These are phyloP conservation scores for Nidularia pulvinata DNA, from an alignment of 768 basidiomycete genomes.

Conservation along the genomic window DNA sequence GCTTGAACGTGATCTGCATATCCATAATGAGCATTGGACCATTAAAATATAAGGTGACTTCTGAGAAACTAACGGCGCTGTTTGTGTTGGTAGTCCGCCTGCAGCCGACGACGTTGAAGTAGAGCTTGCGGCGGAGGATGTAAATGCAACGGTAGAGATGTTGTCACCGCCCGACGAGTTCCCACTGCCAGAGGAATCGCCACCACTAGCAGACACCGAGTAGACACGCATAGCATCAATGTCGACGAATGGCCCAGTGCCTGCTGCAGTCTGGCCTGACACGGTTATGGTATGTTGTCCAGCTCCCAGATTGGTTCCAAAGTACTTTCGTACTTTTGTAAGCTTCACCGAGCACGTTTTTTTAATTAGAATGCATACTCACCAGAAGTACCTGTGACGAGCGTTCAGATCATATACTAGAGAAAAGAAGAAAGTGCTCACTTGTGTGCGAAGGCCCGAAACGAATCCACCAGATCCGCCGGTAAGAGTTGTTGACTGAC, in stretches of 20 bases:
- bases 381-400: constrained; percentile 11
- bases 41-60: not conserved
- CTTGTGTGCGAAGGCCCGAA: constrained; percentile 26
- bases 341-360: too few species aligned
- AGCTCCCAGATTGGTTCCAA: constrained; percentile 32
- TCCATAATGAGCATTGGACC: not conserved
- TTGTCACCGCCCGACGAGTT: not conserved
- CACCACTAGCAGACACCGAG: constrained; percentile 12
- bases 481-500: constrained; percentile 16
- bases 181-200: not conserved
- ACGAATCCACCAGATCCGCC: constrained; percentile 33
- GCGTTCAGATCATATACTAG: not conserved
- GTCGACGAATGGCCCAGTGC: constrained; percentile 38
- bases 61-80: too few species aligned
- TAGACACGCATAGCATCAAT: constrained; percentile 39
- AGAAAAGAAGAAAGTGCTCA: constrained; percentile 6
- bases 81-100: not conserved
- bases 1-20: not conserved
- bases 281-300: constrained; percentile 36
- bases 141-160: constrained; percentile 1
- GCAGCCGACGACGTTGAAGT: not conserved
- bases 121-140: constrained; percentile 3
- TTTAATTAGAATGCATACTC: not conserved
- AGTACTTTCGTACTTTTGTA: constrained; percentile 27
- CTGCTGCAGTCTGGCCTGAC: constrained; percentile 23